Evolutionary conservation across 2,329 filamentous ascomycete species (phyloP), one percentile per base, ranked within the genome.

Genomic region (Ramularia endophylla): DNA sequence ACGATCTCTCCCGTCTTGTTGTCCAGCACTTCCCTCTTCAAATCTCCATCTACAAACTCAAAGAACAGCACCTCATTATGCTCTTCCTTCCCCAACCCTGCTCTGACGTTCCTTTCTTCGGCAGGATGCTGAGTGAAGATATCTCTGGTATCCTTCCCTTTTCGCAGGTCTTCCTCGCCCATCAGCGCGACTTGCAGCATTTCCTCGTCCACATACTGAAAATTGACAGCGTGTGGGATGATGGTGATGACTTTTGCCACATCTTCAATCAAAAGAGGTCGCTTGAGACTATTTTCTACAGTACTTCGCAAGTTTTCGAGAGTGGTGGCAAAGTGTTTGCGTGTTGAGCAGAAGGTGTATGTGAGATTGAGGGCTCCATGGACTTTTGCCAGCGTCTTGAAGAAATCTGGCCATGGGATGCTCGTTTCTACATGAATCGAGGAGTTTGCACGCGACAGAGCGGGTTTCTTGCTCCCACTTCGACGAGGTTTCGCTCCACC

Each of bases 301-400:
- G 90, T 78, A 7, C 80, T 77, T 53, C 82, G 87, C 34, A 98
- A 85, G 5, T 84, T 95, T 12, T 92, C 85, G 52, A 95, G 87
- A 0, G 90, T 95, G 0, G 92, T 97, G 1, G 86, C 81, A 19
- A 97, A 74, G 56, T 97, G 86, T 60, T 94, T 95, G 33, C 92
- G 81, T 1, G 90, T 90, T 60, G 82, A 92, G 67, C 87, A 94
- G 60, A 98, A 97, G 0, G 92, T 97, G 56, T 87, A 95, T 1
- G 97, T 87, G 2, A 97, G 68, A 55, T 95, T 98, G 45, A 98
- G 68, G 1, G 92, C 90, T 46, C 81, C 78, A 61, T 97, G 85
- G 0, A 82, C 85, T 60, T 82, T 81, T 18, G 83, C 80, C 7
- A 97, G 73, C 30, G 72, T 70, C 42, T 78, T 82, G 62, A 97